Percentiles rank a stretch among this genome's conserved stretches.
phyloP scores from a whole-genome alignment of 345 rosid species.

The Euphorbia tirucalli region DNA sequence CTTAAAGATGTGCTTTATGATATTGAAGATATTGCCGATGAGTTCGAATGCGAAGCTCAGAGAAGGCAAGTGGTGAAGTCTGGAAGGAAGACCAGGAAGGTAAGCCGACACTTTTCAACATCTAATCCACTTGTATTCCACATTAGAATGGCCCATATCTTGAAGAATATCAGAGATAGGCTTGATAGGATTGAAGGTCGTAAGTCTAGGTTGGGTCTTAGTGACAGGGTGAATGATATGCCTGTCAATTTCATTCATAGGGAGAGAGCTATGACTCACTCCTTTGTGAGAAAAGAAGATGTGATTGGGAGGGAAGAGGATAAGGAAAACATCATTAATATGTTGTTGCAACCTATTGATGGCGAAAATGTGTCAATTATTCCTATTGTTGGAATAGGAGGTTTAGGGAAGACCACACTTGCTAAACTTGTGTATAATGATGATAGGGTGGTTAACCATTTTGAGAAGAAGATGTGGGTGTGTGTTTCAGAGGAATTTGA shows the following conservation, averaged over 20 bases:
- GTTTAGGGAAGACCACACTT: constrained; percentile 12
- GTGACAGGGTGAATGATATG: not conserved
- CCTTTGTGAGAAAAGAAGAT: too few species aligned
- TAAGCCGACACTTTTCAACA: not conserved
- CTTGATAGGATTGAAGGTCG: not conserved
- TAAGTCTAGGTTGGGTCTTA: not conserved
- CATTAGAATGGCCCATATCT: not conserved
- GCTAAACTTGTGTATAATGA: not conserved
- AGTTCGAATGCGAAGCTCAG: too few species aligned
- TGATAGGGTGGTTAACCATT: too few species aligned
- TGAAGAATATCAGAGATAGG: not conserved
- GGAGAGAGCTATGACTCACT: too few species aligned
- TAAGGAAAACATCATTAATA: too few species aligned
- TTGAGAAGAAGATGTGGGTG: too few species aligned
- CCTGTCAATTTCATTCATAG: too few species aligned
- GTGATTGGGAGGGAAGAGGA: too few species aligned
- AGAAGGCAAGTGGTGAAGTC: constrained; percentile 1
- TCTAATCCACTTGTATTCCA: constrained; percentile 1
- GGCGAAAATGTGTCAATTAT: constrained; percentile 4
- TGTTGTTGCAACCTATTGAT: too few species aligned
- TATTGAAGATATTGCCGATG: too few species aligned
- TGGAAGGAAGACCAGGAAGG: not conserved
- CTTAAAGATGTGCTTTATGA: too few species aligned
- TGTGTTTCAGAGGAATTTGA: too few species aligned
- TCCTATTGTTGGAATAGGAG: constrained; percentile 12